A percentile compares a stretch with the other conserved stretches of the same genome.
Conservation (phyloP, 805 yeast genomes). For the Kuraishia ogatae region DNA sequence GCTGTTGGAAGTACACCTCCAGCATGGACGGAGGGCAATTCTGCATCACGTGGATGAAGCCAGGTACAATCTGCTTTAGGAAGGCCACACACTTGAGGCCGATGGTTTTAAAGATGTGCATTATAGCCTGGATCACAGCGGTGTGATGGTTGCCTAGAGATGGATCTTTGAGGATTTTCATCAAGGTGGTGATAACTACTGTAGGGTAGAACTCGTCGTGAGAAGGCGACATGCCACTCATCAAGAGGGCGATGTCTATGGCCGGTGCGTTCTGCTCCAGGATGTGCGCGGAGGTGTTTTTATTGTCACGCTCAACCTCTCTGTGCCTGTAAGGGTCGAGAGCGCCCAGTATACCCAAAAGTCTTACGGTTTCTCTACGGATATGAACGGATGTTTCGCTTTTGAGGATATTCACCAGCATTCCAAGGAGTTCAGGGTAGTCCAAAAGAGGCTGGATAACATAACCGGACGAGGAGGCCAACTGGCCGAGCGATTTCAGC, state of each 20-base stretch:
- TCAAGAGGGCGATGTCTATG: constrained; percentile 77
- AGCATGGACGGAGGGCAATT: constrained; percentile 70
- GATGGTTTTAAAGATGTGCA: constrained; percentile 81
- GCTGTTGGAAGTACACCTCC: constrained; percentile 84
- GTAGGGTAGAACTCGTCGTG: constrained; percentile 92
- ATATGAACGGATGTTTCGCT: constrained; percentile 69
- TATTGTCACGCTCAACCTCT: constrained; percentile 63
- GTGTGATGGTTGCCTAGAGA: constrained; percentile 84
- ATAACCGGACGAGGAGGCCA: constrained; percentile 87
- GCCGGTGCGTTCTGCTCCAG: constrained; percentile 85
- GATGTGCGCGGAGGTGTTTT: constrained; percentile 21
- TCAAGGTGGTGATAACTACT: constrained; percentile 78
- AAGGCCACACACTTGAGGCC: constrained; percentile 89
- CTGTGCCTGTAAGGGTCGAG: constrained; percentile 93
- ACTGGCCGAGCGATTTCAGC: constrained; percentile 75
- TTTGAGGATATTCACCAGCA: constrained; percentile 72
- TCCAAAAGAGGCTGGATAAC: constrained; percentile 90
- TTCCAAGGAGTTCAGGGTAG: constrained; percentile 81
- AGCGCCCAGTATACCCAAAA: constrained; percentile 92
- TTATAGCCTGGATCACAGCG: constrained; percentile 87
- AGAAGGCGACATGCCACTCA: constrained; percentile 92
- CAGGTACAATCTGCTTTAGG: constrained; percentile 80
- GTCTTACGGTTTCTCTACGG: constrained; percentile 79
- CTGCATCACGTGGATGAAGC: constrained; percentile 77
- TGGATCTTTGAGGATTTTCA: constrained; percentile 78